phyloP scores from a whole-genome alignment of 345 rosid species.

The Lagerstroemia speciosa region DNA sequence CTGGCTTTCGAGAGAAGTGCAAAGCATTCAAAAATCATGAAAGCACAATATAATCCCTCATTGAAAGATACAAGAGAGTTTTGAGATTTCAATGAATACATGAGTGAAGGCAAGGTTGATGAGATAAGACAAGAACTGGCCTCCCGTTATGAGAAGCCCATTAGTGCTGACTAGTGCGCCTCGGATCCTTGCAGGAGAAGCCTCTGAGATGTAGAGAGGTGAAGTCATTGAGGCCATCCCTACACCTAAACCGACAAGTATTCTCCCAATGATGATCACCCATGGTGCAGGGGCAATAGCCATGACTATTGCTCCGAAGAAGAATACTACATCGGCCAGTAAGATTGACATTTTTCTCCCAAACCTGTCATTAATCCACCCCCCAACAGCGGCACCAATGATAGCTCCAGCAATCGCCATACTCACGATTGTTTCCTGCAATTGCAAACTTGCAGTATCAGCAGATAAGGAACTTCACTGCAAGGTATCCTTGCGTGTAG shows the following conservation, averaged over 20 bases:
- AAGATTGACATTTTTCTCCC: constrained; percentile 63
- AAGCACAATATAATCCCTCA: not conserved
- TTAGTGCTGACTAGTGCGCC: constrained; percentile 89
- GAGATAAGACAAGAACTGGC: constrained; percentile 73
- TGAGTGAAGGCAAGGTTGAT: constrained; percentile 70
- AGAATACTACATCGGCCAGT: constrained; percentile 52
- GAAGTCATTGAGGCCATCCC: constrained; percentile 98
- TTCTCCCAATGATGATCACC: constrained; percentile 61
- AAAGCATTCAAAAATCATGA: not conserved
- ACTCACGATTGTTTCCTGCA: constrained; percentile 66
- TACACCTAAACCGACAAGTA: constrained; percentile 81
- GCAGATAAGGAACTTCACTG: not conserved
- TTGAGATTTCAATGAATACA: constrained; percentile 19
- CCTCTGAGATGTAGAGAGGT: constrained; percentile 86
- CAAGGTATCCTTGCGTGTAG: not conserved
- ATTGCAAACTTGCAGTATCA: not conserved
- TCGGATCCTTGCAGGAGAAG: constrained; percentile 80
- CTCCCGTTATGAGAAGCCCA: constrained; percentile 75
- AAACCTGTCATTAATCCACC: constrained; percentile 63
- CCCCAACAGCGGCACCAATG: constrained; percentile 74
- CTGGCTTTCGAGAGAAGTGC: constrained; percentile 17
- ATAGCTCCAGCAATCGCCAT: constrained; percentile 89
- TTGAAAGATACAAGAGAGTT: not conserved
- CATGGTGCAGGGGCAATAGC: constrained; percentile 61
- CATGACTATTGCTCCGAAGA: constrained; percentile 64